Evolutionary conservation across 2,329 filamentous ascomycete species (phyloP).

Genomic region (Ophiognomonia clavigignenti-juglandacearum): DNA sequence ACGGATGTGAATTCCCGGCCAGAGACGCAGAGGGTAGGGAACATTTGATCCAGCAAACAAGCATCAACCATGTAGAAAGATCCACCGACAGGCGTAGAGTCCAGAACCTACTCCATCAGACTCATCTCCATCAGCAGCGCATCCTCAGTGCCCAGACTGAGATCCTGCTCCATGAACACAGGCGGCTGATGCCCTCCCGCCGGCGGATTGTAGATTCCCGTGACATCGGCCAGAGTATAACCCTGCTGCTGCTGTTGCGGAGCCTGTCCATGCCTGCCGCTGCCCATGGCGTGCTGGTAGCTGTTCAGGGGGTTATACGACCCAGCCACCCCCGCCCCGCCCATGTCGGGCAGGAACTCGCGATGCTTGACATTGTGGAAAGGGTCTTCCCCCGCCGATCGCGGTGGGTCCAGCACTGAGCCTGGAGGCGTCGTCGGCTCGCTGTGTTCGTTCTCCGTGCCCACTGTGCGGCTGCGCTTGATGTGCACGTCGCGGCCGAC

Average conservation of each 20-base stretch:
- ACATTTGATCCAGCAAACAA: too few relatives aligned
- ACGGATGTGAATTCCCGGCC: too few relatives aligned
- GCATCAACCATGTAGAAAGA: too few relatives aligned
- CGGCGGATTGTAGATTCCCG: slow-evolving; percentile 18
- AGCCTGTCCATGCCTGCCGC: too few relatives aligned
- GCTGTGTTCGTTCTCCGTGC: neutral
- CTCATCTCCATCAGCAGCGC: slow-evolving; percentile 2
- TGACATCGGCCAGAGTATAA: slow-evolving; percentile 18
- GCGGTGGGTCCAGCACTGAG: neutral
- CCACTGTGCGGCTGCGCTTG: neutral
- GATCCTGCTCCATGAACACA: slow-evolving; percentile 1
- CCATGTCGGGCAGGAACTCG: neutral
- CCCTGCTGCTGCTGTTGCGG: neutral
- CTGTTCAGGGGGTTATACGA: neutral
- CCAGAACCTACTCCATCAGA: neutral
- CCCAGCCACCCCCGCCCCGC: too few relatives aligned
- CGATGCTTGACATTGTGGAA: neutral
- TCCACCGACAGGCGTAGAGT: too few relatives aligned
- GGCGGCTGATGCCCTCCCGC: slow-evolving; percentile 6
- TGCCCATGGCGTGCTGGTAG: neutral
- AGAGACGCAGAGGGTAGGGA: too few relatives aligned
- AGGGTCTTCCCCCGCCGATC: neutral
- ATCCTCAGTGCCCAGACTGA: neutral
- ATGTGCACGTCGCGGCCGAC: neutral
- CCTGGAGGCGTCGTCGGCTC: slow-evolving; percentile 8